Percentiles rank a stretch among this genome's conserved stretches.
These are phyloP conservation scores for Fusarium sp. DNA, from an alignment of 2,329 filamentous ascomycete genomes.

Conservation along the genomic window DNA sequence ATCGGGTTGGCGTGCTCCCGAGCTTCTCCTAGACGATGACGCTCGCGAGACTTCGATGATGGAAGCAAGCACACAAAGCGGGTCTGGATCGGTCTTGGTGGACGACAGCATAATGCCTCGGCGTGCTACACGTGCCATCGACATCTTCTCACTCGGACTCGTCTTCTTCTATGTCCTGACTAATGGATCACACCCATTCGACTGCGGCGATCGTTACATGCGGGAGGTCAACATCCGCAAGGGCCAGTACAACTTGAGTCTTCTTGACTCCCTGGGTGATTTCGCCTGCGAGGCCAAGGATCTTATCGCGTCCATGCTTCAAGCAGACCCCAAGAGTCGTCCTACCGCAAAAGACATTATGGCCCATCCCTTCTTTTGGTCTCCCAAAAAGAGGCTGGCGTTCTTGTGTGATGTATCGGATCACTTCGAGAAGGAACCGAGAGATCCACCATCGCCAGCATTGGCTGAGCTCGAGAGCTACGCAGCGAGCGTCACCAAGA, in stretches of 20 bases:
- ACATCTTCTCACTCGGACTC: conserved; percentile 95
- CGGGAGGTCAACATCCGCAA: conserved; percentile 98
- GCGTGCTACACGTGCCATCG: conserved; percentile 92
- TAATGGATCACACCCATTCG: conserved; percentile 90
- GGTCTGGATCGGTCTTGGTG: conserved; percentile 68
- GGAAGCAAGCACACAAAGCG: conserved; percentile 68
- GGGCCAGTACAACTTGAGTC: conserved; percentile 77
- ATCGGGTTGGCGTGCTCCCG: conserved; percentile 94
- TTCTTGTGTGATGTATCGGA: conserved; percentile 98
- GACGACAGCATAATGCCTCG: conserved; percentile 70
- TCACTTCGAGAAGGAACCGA: conserved; percentile 91
- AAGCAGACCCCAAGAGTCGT: conserved; percentile 63
- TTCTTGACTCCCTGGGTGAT: conserved; percentile 80
- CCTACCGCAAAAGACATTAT: conserved; percentile 84
- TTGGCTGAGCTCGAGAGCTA: conserved; percentile 69
- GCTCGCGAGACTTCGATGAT: conserved; percentile 61
- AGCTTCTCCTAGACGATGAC: conserved; percentile 86
- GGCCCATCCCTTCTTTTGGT: conserved; percentile 97
- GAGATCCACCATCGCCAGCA: conserved; percentile 79
- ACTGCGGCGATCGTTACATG: conserved; percentile 94
- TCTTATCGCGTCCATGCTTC: conserved; percentile 83
- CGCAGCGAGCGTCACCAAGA: conserved; percentile 65
- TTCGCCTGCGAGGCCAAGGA: conserved; percentile 89
- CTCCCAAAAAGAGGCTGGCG: conserved; percentile 83
- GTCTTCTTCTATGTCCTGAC: conserved; percentile 99